These are phyloP conservation scores for Xylariaceae sp. DNA, from an alignment of 2,329 filamentous ascomycete genomes.

Conservation along the genomic window DNA sequence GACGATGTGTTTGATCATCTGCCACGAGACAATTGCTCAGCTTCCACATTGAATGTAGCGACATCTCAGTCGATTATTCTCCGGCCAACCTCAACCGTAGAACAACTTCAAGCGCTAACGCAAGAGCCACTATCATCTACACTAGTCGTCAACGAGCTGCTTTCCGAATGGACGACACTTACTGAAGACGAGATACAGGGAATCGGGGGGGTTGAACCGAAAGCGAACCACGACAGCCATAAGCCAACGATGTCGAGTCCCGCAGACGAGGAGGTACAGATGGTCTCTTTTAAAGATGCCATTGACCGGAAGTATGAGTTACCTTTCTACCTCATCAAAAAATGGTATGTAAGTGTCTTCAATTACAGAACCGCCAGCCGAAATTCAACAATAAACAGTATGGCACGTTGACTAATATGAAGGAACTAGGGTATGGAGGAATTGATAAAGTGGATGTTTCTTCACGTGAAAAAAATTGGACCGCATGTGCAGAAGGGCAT, in stretches of 20 bases:
- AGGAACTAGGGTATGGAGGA: constrained; percentile 8
- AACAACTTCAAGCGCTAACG: background rate
- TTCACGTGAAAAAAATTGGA: constrained; percentile 1
- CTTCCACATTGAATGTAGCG: background rate
- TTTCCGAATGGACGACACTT: constrained; percentile 18
- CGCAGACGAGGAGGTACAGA: background rate
- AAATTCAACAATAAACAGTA: background rate
- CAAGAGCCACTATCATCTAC: background rate
- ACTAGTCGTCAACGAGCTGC: constrained; percentile 8
- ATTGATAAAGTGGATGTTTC: constrained; percentile 8
- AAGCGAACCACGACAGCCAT: background rate
- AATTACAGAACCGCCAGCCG: too few species aligned
- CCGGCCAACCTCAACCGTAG: background rate
- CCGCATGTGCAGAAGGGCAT: constrained; percentile 7
- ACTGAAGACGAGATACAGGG: constrained; percentile 15
- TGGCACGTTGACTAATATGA: background rate
- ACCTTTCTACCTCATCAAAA: background rate
- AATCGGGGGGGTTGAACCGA: background rate
- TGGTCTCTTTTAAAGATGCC: background rate
- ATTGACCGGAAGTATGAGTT: constrained; percentile 3
- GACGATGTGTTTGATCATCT: background rate
- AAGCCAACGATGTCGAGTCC: background rate
- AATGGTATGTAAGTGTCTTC: constrained; percentile 1
- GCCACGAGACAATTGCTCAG: background rate
- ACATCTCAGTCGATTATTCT: too few species aligned